Conservation (phyloP, 163 green algal species). For the Scenedesmus sp. region DNA sequence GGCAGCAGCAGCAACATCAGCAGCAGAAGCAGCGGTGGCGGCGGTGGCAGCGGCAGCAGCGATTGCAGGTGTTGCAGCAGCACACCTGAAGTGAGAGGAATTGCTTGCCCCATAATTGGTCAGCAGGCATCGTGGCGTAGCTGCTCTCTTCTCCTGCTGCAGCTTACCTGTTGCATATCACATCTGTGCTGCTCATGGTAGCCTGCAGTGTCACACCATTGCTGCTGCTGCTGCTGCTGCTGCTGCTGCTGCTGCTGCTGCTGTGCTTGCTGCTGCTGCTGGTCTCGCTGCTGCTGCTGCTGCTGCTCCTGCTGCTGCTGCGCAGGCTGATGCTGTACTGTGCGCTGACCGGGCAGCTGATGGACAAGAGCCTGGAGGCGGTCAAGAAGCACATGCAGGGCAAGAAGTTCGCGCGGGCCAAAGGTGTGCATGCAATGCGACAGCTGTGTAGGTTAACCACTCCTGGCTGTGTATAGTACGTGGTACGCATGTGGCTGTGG, state of each 20-base stretch:
- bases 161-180: neutral
- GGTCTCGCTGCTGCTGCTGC: neutral
- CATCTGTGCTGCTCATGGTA: neutral
- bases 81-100: too few relatives aligned
- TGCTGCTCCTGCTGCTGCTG: neutral
- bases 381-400: conserved; percentile 81
- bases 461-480: neutral
- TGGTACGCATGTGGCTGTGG: neutral
- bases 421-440: conserved; percentile 59
- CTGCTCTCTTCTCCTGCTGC: neutral
- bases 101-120: neutral
- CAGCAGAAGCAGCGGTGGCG: conserved; percentile 1
- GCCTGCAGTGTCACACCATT: neutral
- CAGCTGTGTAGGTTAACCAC: too few relatives aligned
- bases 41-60: neutral
- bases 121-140: neutral
- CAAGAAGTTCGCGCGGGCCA: conserved; percentile 70
- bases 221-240: neutral
- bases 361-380: conserved; percentile 70
- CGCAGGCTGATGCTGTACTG: conserved; percentile 81
- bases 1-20: conserved; percentile 8
- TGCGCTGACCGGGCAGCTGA: conserved; percentile 78
- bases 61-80: neutral
- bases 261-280: neutral
- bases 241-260: neutral